These are phyloP conservation scores for Trichosporon faecale DNA, from an alignment of 1,284 basidiomycete genomes.

Conservation along the genomic window DNA sequence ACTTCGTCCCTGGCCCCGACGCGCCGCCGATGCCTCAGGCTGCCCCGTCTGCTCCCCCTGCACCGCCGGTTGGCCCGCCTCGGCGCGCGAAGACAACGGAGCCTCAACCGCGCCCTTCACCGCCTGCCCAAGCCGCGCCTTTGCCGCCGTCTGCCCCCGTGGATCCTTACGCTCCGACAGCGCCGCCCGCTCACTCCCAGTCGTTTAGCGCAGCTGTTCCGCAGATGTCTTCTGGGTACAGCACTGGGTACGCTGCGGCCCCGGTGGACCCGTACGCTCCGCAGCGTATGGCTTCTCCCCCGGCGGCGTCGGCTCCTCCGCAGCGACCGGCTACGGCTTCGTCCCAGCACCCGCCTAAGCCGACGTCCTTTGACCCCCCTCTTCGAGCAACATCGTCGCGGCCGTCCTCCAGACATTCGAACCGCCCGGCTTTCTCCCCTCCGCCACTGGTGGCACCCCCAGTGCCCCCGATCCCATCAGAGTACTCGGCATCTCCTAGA, in stretches of 20 bases:
- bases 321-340: constrained; percentile 18
- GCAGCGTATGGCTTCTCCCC: neutral
- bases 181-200: neutral
- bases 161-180: neutral
- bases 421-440: constrained; percentile 16
- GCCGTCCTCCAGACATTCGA: constrained; percentile 19
- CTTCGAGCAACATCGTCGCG: constrained; percentile 25
- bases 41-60: constrained; percentile 20
- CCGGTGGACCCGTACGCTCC: constrained; percentile 10
- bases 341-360: constrained; percentile 20
- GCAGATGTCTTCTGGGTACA: neutral
- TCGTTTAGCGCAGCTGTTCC: neutral
- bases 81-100: constrained; percentile 19
- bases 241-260: neutral
- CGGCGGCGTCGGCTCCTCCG: constrained; percentile 11
- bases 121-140: neutral
- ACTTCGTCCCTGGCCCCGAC: constrained; percentile 12
- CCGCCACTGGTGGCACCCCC: constrained; percentile 19
- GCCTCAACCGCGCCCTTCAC: neutral
- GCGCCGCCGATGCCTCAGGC: constrained; percentile 19
- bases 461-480: constrained; percentile 20
- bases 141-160: neutral
- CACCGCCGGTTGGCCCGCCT: constrained; percentile 37
- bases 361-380: constrained; percentile 36
- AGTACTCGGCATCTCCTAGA: neutral